A percentile compares a stretch with the other conserved stretches of the same genome.
Evolutionary conservation across 441 rosid species (phyloP).

Genomic region (Cnidoscolus chayamansa): DNA sequence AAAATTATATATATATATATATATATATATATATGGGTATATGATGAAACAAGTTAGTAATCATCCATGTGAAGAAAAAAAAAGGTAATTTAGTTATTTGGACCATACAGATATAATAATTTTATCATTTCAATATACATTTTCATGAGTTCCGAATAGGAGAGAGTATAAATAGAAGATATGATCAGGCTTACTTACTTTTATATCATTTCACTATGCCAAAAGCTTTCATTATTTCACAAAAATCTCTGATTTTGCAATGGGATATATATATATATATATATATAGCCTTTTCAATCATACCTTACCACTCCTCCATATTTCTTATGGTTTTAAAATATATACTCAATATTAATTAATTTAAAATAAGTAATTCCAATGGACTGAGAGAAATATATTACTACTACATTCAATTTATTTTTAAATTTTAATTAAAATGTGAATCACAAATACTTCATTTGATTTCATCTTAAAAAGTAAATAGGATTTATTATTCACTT

Average conservation of each 20-base stretch:
- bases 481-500: too few relatives aligned
- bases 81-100: constrained; percentile 9
- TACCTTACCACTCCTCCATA: not conserved
- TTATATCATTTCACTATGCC: constrained; percentile 16
- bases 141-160: constrained; percentile 15
- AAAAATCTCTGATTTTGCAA: not conserved
- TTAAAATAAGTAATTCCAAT: too few relatives aligned
- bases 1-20: too few relatives aligned
- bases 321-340: too few relatives aligned
- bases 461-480: too few relatives aligned
- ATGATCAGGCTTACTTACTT: not conserved
- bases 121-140: constrained; percentile 8
- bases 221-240: constrained; percentile 16
- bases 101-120: not conserved
- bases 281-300: too few relatives aligned
- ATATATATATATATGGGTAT: not conserved
- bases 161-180: not conserved
- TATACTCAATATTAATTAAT: too few relatives aligned
- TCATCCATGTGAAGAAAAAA: not conserved
- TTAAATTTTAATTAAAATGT: too few relatives aligned
- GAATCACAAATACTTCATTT: too few relatives aligned
- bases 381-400: too few relatives aligned
- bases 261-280: not conserved
- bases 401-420: too few relatives aligned
- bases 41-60: not conserved